Base-by-base conservation (phyloP, 805 yeast species). In the Candida wancherniae region DNA sequence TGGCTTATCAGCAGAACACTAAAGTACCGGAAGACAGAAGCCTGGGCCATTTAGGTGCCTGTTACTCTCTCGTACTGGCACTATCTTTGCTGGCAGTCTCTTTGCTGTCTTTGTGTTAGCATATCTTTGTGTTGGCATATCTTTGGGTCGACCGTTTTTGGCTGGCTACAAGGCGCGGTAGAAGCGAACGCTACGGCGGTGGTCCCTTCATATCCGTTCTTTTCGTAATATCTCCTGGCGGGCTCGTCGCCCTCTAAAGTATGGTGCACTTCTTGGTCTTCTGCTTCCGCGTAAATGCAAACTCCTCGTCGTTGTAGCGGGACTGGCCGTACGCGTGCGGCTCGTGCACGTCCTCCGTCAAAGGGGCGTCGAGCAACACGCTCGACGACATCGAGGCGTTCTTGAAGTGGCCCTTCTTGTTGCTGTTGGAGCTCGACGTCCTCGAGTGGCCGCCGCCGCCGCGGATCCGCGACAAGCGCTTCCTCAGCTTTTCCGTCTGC, bases 241-340 rank as follows among this genome's bases (percentile, higher is more conserved):
- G 11, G 19, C 24, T 21, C 24, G 21, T 28, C 17, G 20, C 21
- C 12, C n/a, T n/a, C n/a, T 25, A 33, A 13, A 33, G 37, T 24
- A 65, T 57, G 8, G 45, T 41, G 47, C 71, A 65, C 36, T 44
- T 52, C 29, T 50, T 53, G 36, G 47, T 47, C 45, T 53, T 59
- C 39, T 48, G 48, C 28, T 51, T 42, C 29, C 64, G 51, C 4
- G 66, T 57, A 34, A 63, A 65, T 22, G 62, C 67, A 49, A 61
- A 61, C 50, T 65, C 71, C 18, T 63, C 67, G 20, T 61, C 61
- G 33, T 61, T 55, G 42, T 62, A 58, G 39, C 47, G 51, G 11
- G 33, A 43, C 23, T 37, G 41, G 15, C 40, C 40, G 43, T 54
- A 55, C 17, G 18, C 19, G n/a, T n/a, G n/a, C 8, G 29, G 29